Conservation (phyloP, 140 eudicot species). For the Ambrosia hybrid region DNA sequence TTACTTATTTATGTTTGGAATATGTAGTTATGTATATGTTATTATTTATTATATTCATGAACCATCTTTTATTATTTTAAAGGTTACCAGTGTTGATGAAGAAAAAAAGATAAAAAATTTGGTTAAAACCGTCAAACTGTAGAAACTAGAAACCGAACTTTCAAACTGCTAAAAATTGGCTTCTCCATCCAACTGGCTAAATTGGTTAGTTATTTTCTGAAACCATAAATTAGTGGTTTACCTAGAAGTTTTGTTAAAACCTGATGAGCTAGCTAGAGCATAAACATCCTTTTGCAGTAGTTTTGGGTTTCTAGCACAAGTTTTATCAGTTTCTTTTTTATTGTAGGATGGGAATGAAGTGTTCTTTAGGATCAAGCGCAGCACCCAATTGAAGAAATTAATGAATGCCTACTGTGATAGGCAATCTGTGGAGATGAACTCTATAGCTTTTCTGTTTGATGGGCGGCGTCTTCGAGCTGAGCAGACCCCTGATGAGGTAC, state of each 20-base stretch:
- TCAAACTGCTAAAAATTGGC: no score
- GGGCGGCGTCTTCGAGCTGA: constrained; percentile 55
- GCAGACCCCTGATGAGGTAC: constrained; percentile 67
- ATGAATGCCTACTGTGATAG: constrained; percentile 66
- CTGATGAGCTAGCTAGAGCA: neutral
- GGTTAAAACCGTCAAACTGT: no score
- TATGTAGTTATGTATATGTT: no score
- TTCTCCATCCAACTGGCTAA: no score
- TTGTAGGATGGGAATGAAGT: constrained; percentile 61
- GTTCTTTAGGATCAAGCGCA: constrained; percentile 58
- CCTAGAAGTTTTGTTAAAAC: neutral
- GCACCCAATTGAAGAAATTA: constrained; percentile 46
- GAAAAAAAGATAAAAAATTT: no score
- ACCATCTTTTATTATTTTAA: no score
- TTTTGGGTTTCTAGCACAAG: neutral
- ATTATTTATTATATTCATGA: no score
- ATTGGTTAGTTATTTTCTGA: no score
- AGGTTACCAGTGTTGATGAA: no score
- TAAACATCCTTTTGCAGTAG: neutral
- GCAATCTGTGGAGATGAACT: constrained; percentile 43
- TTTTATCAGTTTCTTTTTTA: neutral
- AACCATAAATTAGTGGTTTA: no score
- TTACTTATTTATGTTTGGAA: no score
- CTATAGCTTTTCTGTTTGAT: constrained; percentile 62
- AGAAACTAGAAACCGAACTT: no score